Conservation (phyloP, 2,329 filamentous ascomycete genomes). For the Fusarium piperis region DNA sequence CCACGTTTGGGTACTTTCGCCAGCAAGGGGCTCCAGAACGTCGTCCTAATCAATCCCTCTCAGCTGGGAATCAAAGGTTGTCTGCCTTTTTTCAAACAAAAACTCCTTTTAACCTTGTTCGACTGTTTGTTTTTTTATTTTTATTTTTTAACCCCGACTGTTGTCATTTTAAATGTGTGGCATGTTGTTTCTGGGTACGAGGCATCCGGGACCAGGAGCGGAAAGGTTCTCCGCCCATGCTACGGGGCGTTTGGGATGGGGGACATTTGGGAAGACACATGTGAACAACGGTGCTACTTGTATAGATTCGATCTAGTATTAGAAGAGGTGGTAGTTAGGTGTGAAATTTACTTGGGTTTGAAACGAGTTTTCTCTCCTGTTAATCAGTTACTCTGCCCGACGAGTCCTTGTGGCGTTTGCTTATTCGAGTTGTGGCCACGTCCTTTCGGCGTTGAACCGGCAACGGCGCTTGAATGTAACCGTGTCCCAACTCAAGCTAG, state of each 20-base stretch:
- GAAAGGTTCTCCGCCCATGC: slow-evolving; percentile 42
- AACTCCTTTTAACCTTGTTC: slow-evolving; percentile 23
- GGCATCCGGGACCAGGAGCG: slow-evolving; percentile 41
- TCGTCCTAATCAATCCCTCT: slow-evolving; percentile 37
- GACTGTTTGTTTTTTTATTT: slow-evolving; percentile 12
- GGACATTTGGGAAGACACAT: slow-evolving; percentile 43
- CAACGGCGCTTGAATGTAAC: neutral
- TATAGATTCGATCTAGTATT: slow-evolving; percentile 46
- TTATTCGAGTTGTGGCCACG: neutral
- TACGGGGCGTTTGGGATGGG: slow-evolving; percentile 44
- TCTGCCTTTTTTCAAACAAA: slow-evolving; percentile 31
- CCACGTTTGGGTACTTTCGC: slow-evolving; percentile 42
- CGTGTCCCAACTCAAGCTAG: neutral
- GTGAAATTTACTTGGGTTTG: slow-evolving; percentile 40
- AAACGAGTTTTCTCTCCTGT: slow-evolving; percentile 17
- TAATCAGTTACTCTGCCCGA: neutral
- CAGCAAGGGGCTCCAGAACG: slow-evolving; percentile 36
- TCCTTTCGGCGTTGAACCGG: neutral
- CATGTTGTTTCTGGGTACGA: slow-evolving; percentile 43
- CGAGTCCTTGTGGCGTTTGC: neutral
- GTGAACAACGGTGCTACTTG: slow-evolving; percentile 43
- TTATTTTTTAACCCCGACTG: neutral
- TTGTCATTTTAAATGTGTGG: slow-evolving; percentile 37
- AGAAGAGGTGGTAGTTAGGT: slow-evolving; percentile 42
- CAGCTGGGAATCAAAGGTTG: slow-evolving; percentile 31